phyloP scores from a whole-genome alignment of 1,284 basidiomycete genomes.

The Schizopora paradoxa region DNA sequence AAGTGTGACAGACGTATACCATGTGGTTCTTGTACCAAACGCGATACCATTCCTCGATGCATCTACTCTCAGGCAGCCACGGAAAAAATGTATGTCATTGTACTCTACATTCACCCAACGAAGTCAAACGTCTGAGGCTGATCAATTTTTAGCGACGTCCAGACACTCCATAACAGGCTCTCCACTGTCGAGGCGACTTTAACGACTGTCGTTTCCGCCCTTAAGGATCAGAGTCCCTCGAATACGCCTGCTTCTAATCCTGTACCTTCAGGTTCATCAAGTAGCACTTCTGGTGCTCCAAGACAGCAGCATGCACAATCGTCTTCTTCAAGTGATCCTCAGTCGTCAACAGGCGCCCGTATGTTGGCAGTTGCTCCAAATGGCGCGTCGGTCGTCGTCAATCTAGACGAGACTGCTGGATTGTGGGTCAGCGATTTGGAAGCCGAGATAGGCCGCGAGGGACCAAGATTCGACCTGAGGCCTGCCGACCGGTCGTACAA shows the following conservation, averaged over 20 bases:
- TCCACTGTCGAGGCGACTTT: background rate
- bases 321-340: background rate
- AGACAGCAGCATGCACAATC: slow-evolving; percentile 4
- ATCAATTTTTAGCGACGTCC: background rate
- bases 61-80: slow-evolving; percentile 74
- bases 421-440: slow-evolving; percentile 56
- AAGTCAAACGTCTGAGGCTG: background rate
- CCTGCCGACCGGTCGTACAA: slow-evolving; percentile 6
- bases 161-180: background rate
- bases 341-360: slow-evolving; percentile 19
- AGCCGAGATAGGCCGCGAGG: slow-evolving; percentile 21
- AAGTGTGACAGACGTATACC: slow-evolving; percentile 74
- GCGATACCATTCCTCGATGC: slow-evolving; percentile 66
- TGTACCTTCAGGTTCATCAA: slow-evolving; percentile 1
- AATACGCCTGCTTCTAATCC: background rate
- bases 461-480: background rate
- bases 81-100: slow-evolving; percentile 65
- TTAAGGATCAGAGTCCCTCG: background rate
- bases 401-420: slow-evolving; percentile 48
- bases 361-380: slow-evolving; percentile 36
- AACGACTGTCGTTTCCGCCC: background rate
- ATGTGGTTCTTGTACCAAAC: slow-evolving; percentile 70
- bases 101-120: background rate
- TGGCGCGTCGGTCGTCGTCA: slow-evolving; percentile 49
- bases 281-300: background rate